Evolutionary conservation across 2,329 filamentous ascomycete species (phyloP).

Genomic region (Stagonosporopsis chrysanthemi): DNA sequence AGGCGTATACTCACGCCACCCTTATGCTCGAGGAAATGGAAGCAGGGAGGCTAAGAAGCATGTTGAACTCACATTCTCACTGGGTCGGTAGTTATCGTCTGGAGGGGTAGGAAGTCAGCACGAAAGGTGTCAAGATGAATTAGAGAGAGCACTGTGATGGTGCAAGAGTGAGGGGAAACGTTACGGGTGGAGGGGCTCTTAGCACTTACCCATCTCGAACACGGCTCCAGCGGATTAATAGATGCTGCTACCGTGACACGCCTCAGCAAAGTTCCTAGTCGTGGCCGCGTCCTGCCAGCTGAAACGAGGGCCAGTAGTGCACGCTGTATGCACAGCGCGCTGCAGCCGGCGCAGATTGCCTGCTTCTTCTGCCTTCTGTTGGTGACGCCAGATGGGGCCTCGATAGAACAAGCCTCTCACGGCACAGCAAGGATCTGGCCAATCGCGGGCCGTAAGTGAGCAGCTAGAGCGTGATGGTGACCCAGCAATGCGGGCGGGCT

Average conservation of each 20-base stretch:
- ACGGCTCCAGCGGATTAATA: constrained; percentile 29
- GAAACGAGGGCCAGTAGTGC: constrained; percentile 39
- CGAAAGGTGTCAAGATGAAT: constrained; percentile 24
- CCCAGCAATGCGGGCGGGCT: constrained; percentile 32
- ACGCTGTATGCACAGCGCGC: constrained; percentile 34
- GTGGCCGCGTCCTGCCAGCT: constrained; percentile 38
- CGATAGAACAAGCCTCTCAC: constrained; percentile 40
- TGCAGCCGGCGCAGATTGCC: constrained; percentile 44
- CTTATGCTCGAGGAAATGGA: constrained; percentile 3
- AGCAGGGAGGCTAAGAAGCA: constrained; percentile 15
- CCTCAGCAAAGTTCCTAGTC: constrained; percentile 30
- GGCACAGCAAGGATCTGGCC: constrained; percentile 33
- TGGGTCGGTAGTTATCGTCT: constrained; percentile 40
- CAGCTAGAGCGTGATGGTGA: constrained; percentile 34
- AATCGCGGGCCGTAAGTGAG: constrained; percentile 35
- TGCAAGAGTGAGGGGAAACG: constrained; percentile 26
- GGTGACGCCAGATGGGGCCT: constrained; percentile 42
- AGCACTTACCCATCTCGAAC: constrained; percentile 41
- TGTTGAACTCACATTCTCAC: constrained; percentile 32
- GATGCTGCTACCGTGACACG: constrained; percentile 37
- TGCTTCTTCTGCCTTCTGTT: constrained; percentile 42
- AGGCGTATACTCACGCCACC: constrained; percentile 1
- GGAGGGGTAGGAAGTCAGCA: constrained; percentile 29
- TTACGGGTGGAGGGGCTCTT: constrained; percentile 26
- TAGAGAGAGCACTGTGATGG: constrained; percentile 35